These are phyloP conservation scores for Grosmannia clavigera DNA, from an alignment of 2,329 filamentous ascomycete genomes.

Conservation along the genomic window DNA sequence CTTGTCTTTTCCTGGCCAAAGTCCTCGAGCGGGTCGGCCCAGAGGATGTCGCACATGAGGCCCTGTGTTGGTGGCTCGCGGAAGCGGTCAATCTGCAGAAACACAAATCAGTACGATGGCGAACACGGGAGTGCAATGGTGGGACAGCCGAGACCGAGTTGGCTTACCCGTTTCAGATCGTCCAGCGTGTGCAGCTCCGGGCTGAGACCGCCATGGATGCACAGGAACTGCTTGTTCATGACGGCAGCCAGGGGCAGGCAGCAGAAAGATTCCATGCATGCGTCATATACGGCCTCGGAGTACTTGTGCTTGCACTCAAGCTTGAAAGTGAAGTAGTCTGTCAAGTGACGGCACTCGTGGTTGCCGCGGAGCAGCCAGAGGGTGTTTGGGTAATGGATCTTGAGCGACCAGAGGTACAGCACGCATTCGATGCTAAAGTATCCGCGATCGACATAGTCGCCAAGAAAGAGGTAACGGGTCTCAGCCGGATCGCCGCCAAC, in stretches of 20 bases:
- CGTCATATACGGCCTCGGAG: slow-evolving; percentile 89
- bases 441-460: slow-evolving; percentile 94
- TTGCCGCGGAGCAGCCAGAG: slow-evolving; percentile 96
- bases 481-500: slow-evolving; percentile 94
- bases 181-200: slow-evolving; percentile 93
- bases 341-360: slow-evolving; percentile 97
- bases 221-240: slow-evolving; percentile 99
- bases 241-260: slow-evolving; percentile 83
- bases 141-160: neutral
- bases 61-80: slow-evolving; percentile 94
- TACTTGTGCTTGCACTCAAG: slow-evolving; percentile 99
- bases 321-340: slow-evolving; percentile 99
- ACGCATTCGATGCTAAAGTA: slow-evolving; percentile 99
- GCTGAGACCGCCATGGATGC: slow-evolving; percentile 92
- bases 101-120: neutral
- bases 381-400: slow-evolving; percentile 97
- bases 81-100: slow-evolving; percentile 79
- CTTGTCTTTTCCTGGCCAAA: slow-evolving; percentile 98
- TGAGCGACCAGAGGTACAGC: slow-evolving; percentile 91
- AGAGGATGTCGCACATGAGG: slow-evolving; percentile 97
- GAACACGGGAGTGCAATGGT: no score
- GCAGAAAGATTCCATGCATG: slow-evolving; percentile 98
- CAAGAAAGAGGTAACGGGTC: slow-evolving; percentile 91
- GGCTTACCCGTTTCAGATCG: slow-evolving; percentile 71
- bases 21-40: slow-evolving; percentile 95